These are phyloP conservation scores for Amaranthus palmeri DNA, from an alignment of 148 eudicot species.

Conservation along the genomic window DNA sequence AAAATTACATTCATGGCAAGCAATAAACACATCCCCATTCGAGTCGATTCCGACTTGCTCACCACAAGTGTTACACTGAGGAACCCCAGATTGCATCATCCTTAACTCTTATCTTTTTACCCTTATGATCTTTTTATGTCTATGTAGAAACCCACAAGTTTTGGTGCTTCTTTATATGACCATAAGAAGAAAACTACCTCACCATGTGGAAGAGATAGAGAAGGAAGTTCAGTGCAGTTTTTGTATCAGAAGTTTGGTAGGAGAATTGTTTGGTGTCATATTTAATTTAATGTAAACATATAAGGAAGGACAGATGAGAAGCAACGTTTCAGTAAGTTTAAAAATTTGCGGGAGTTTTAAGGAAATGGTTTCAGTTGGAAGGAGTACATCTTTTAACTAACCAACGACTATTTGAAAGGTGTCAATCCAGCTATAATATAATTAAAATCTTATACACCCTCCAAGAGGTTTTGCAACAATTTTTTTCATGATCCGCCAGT, in stretches of 20 bases:
- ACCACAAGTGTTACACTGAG: slow-evolving; percentile 76
- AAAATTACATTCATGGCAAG: slow-evolving; percentile 76
- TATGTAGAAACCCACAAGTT: not conserved
- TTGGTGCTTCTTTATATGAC: slow-evolving; percentile 10
- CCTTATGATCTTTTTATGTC: not conserved
- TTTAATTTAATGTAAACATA: slow-evolving; percentile 14
- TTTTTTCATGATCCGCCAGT: too few species aligned
- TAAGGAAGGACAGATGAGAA: slow-evolving; percentile 32
- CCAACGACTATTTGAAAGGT: slow-evolving; percentile 16
- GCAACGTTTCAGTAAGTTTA: slow-evolving; percentile 44
- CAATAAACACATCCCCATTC: slow-evolving; percentile 76
- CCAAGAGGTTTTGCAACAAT: too few species aligned
- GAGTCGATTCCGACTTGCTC: slow-evolving; percentile 55
- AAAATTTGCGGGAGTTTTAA: slow-evolving; percentile 76
- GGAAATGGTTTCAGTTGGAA: slow-evolving; percentile 52
- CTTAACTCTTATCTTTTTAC: slow-evolving; percentile 3
- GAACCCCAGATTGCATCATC: slow-evolving; percentile 82
- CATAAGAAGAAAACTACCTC: not conserved
- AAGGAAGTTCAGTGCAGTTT: slow-evolving; percentile 13
- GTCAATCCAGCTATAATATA: slow-evolving; percentile 6
- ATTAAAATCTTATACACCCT: too few species aligned
- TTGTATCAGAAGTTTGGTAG: slow-evolving; percentile 30
- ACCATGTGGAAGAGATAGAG: slow-evolving; percentile 17
- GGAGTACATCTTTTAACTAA: slow-evolving; percentile 45
- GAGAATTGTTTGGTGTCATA: slow-evolving; percentile 26